phyloP scores from a whole-genome alignment of 257 asterid genomes.

The Solanum sejunctum region DNA sequence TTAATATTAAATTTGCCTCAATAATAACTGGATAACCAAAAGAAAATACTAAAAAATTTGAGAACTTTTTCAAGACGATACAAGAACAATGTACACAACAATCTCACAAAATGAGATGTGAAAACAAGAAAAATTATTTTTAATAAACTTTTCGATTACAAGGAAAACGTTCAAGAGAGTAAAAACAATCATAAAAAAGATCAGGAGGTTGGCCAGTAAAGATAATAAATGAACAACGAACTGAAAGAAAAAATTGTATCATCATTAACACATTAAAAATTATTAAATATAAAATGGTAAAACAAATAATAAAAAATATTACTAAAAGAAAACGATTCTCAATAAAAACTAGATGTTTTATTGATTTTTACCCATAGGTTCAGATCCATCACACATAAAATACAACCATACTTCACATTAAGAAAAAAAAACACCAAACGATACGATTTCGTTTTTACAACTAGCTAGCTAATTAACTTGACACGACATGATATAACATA shows the following conservation, averaged over 20 bases:
- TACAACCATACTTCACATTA: background rate
- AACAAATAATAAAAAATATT: background rate
- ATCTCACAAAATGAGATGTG: background rate
- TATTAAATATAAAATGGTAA: background rate
- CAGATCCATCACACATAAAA: background rate
- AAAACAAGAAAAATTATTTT: background rate
- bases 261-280: background rate
- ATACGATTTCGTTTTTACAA: too few species aligned
- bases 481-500: background rate
- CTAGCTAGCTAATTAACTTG: background rate
- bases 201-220: background rate
- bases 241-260: background rate
- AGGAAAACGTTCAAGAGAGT: background rate
- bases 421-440: background rate
- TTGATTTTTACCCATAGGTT: background rate
- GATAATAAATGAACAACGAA: background rate
- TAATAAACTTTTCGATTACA: accelerated
- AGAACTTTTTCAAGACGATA: background rate
- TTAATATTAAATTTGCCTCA: background rate
- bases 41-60: background rate
- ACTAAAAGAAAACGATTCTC: background rate
- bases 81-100: background rate
- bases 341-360: background rate
- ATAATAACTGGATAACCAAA: background rate
- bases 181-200: background rate